Evolutionary conservation across 139 green algal genomes (phyloP), one percentile per base, ranked within the genome.

Genomic region (Coccomyxa sp.): DNA sequence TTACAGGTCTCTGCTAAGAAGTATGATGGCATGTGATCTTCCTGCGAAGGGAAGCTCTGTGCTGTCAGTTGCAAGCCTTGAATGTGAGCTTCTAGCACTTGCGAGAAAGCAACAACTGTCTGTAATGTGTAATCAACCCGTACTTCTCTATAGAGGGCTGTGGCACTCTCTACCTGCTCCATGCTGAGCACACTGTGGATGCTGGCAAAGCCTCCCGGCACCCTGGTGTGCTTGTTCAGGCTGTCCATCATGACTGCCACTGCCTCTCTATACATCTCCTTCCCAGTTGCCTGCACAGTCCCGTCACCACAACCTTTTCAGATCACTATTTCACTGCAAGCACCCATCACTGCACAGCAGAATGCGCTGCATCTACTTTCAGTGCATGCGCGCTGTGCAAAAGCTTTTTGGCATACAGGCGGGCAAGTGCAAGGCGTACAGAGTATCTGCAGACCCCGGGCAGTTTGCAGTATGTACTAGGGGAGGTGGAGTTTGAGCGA

Each of bases 1-100:
- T 78, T 78, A 50, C 70, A 78, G 8, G 71, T 68, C 37, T 82
- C 78, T 44, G 78, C 78, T 33, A 82, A 70, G 70, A 78, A 82
- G 50, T 74, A 82, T 50, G 35, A 68, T 36, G 35, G 78, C 78
- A 74, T 73, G 54, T 74, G 44, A 36, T 82, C 78, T 37, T 82
- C 78, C 40, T 68, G 64, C 38, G 50, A 24, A n/a, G n/a, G n/a
- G n/a, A n/a, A n/a, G n/a, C n/a, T n/a, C n/a, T n/a, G n/a, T n/a
- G n/a, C n/a, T n/a, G n/a, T n/a, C n/a, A n/a, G n/a, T n/a, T n/a
- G n/a, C n/a, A n/a, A n/a, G n/a, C n/a, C n/a, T n/a, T n/a, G n/a
- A n/a, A n/a, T n/a, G n/a, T n/a, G n/a, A n/a, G n/a, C n/a, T n/a
- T n/a, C n/a, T n/a, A n/a, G n/a, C n/a, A n/a, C n/a, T n/a, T n/a